Base-by-base conservation (phyloP, 768 basidiomycete species). In the Phaffia australis region DNA sequence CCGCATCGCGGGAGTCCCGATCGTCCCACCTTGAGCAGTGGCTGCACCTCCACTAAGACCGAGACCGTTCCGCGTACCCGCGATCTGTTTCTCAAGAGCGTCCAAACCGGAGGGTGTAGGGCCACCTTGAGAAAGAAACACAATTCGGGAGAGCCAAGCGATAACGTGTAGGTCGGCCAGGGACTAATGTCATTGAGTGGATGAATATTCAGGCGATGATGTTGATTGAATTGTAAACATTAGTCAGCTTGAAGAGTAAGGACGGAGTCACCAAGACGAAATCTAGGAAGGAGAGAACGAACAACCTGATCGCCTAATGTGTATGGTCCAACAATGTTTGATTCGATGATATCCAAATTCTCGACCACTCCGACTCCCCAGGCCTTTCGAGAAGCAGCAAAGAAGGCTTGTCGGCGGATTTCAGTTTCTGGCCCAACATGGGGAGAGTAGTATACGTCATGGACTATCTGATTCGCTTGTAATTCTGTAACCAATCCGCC, bases 81-180 rank as follows among this genome's bases (percentile, higher is more conserved):
- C 76, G 1, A 87, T 84, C 70, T 82, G 80, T 50, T 85, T 82
- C 52, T 76, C 72, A 51, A 77, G 64, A 19, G 69, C 64, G 51
- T 71, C 70, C 61, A 76, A 68, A 29, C 73, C 76, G 3, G 57
- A 54, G 14, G 70, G 56, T 32, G 68, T 75, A 0, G 71, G 73
- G 29, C 74, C 74, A 0, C 82, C 87, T 1, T 85, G 87, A 0
- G 81, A 78, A 23, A 88, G 78, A 59, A 71, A 74, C 25, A 84
- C 81, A 4, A 89, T 70, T 30, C 83, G 81, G 14, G 82, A 8
- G 23, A 91, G 73, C 88, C 88, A 93, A 30, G 83, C 84, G 11
- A 83, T 84, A 23, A 90, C 81, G 72, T 90, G 89, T 64, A 90
- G 77, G 73, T 92, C 90, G 18, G 85, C 87, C 56, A 89, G 77